Percentiles rank a stretch among this genome's conserved stretches.
Conservation (phyloP, 495 filamentous ascomycete species). For the Aspergillus asperescens region DNA sequence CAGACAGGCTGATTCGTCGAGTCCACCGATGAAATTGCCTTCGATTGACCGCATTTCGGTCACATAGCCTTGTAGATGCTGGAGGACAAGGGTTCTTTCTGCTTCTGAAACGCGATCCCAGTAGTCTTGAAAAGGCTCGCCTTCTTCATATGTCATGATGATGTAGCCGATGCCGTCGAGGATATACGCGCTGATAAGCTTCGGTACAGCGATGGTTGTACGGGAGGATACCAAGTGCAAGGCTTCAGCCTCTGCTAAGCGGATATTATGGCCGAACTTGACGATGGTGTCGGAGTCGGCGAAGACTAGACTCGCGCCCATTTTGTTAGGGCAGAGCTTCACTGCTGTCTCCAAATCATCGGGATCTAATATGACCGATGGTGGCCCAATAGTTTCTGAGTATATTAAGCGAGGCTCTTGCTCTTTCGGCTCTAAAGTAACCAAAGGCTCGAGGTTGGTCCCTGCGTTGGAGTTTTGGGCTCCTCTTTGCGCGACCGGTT, state of each 20-base stretch:
- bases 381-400: conserved; percentile 13
- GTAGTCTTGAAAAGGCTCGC: conserved; percentile 10
- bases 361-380: conserved; percentile 15
- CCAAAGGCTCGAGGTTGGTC: not conserved
- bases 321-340: conserved; percentile 10
- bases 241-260: conserved; percentile 17
- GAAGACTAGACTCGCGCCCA: conserved; percentile 11
- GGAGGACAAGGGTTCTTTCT: conserved; percentile 4
- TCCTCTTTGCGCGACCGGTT: too few species aligned
- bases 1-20: conserved; percentile 13
- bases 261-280: conserved; percentile 16
- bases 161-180: conserved; percentile 12
- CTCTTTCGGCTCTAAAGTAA: not conserved
- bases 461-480: not conserved
- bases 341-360: conserved; percentile 9
- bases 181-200: conserved; percentile 19
- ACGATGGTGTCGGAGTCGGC: conserved; percentile 13
- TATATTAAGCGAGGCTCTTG: conserved; percentile 11
- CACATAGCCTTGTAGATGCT: conserved; percentile 7
- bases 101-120: conserved; percentile 10
- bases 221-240: too few species aligned
- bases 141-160: conserved; percentile 15
- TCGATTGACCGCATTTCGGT: conserved; percentile 9
- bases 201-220: too few species aligned
- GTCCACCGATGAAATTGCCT: too few species aligned